Evolutionary conservation across 2,329 filamentous ascomycete species (phyloP), one percentile per base, ranked within the genome.

Genomic region (Ceratocystis huliohia): DNA sequence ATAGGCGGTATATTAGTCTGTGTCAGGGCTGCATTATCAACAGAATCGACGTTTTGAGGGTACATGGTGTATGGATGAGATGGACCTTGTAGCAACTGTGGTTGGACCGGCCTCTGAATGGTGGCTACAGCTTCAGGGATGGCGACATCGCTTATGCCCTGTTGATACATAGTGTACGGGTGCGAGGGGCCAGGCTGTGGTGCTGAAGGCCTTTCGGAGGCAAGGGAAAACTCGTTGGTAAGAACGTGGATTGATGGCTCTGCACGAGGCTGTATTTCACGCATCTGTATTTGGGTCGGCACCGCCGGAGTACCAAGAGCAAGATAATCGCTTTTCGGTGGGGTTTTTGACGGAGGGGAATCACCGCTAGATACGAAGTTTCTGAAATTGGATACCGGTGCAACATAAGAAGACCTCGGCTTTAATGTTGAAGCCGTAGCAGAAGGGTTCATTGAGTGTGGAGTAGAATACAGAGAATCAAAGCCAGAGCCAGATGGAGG

Each of bases 41-140:
- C 15, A 85, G 83, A 22, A 89, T 90, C n/a, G 84, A 82, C 46
- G 88, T 78, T 83, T 73, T 96, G 91, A 5, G 87, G 84, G 74
- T 95, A 95, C 84, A 93, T 87, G 70, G 84, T 84, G 73, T 95
- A 96, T 0, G 90, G 89, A 74, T 94, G 88, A 65, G 89, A 94
- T 20, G 91, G 90, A 2, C 86, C 87, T 2, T 67, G 66, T 13
- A 63, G 30, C 15, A 61, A 41, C 22, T 65, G 66, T 59, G 22
- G 61, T 45, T 63, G 64, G 25, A 17, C 28, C 4, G 64, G 46
- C 20, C 61, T 33, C 28, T 61, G 48, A 41, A 37, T 10, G 28
- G 25, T 30, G 3, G 41, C n/a, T 8, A 44, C 30, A 46, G 63
- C 53, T 37, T 33, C 50, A 5, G 63, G 57, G 28, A 68, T 48